Conservation (phyloP, 805 yeast species). For the Millerozyma miso region DNA sequence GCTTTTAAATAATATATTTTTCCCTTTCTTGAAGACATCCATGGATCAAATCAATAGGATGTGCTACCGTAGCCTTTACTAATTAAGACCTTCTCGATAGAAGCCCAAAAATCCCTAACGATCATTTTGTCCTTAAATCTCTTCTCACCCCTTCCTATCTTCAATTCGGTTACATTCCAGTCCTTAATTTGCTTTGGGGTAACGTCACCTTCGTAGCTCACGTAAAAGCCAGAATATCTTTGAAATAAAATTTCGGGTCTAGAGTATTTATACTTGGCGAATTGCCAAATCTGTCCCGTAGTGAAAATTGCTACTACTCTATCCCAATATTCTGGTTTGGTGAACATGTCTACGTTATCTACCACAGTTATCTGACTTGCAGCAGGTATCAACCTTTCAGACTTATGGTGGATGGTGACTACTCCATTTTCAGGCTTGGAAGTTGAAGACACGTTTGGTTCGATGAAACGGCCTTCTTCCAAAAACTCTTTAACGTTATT, state of each 20-base stretch:
- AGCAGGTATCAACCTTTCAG: constrained; percentile 48
- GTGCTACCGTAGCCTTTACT: constrained; percentile 52
- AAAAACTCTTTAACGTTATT: constrained; percentile 44
- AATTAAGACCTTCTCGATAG: constrained; percentile 68
- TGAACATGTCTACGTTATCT: constrained; percentile 74
- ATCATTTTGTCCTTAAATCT: constrained; percentile 88
- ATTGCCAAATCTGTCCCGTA: constrained; percentile 98
- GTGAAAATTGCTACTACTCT: constrained; percentile 93
- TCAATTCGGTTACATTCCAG: constrained; percentile 85
- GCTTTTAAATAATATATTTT: neutral
- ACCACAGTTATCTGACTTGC: constrained; percentile 72
- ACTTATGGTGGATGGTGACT: constrained; percentile 51
- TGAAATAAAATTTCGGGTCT: constrained; percentile 80
- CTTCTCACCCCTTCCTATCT: constrained; percentile 69
- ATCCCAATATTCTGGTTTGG: constrained; percentile 97
- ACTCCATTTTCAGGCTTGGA: constrained; percentile 31
- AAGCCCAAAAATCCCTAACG: constrained; percentile 80
- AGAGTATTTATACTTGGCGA: constrained; percentile 78
- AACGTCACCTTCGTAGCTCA: constrained; percentile 73
- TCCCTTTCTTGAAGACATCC: neutral
- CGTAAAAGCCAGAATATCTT: constrained; percentile 75
- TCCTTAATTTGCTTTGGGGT: constrained; percentile 70
- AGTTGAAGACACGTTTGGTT: constrained; percentile 38
- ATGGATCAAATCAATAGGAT: neutral
- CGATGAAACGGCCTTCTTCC: constrained; percentile 65